These are phyloP conservation scores for Porpolomopsis calyptriformis DNA, from an alignment of 768 basidiomycete genomes.

Conservation along the genomic window DNA sequence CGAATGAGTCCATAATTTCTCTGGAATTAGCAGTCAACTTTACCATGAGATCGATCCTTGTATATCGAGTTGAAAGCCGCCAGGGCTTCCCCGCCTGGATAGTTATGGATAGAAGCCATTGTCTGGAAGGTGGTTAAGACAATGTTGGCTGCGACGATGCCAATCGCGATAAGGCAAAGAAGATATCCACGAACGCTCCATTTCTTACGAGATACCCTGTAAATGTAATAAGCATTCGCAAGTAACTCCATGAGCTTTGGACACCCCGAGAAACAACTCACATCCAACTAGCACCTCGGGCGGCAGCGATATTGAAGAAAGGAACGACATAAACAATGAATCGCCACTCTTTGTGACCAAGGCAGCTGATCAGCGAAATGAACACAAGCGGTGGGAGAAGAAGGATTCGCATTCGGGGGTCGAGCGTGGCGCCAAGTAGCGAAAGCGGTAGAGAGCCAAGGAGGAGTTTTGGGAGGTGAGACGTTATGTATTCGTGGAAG, in stretches of 20 bases:
- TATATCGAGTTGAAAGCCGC: constrained; percentile 41
- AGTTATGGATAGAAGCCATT: constrained; percentile 60
- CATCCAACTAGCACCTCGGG: constrained; percentile 54
- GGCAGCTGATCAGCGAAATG: constrained; percentile 52
- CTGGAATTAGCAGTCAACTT: constrained; percentile 1
- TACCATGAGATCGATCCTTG: constrained; percentile 19
- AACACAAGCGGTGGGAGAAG: constrained; percentile 44
- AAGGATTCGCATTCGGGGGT: constrained; percentile 40
- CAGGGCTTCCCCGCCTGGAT: constrained; percentile 81
- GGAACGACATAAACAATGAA: constrained; percentile 88
- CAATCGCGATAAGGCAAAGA: constrained; percentile 33
- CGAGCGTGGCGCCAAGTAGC: constrained; percentile 37
- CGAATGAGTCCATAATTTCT: neutral
- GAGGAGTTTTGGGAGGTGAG: constrained; percentile 69
- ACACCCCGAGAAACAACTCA: constrained; percentile 29
- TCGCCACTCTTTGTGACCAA: constrained; percentile 97
- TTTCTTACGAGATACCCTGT: constrained; percentile 41
- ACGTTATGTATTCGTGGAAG: constrained; percentile 49
- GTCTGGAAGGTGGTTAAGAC: constrained; percentile 42
- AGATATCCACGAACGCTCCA: constrained; percentile 36
- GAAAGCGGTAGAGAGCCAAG: constrained; percentile 54
- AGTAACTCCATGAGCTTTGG: neutral
- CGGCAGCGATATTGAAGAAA: constrained; percentile 67
- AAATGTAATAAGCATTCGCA: neutral
- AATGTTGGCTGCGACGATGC: constrained; percentile 44